Base-by-base conservation (phyloP, 768 basidiomycete genomes). In the Lentinula guzmanii region DNA sequence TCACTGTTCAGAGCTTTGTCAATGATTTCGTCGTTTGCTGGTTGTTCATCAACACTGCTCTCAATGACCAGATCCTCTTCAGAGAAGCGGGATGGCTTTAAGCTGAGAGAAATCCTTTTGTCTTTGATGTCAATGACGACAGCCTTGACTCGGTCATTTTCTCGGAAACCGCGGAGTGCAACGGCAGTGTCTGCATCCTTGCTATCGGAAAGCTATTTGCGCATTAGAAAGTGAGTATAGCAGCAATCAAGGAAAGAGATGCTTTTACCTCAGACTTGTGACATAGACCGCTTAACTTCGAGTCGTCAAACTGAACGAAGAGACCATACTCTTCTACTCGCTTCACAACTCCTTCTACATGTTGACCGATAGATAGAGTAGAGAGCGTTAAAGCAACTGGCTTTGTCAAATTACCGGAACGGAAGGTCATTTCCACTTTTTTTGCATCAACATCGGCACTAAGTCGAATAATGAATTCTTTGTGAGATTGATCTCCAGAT, bases 391-490 rank as follows among this genome's bases (percentile, higher is more conserved):
- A 65, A 8, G 72, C 69, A 33, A 76, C 72, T 3, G 76, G 67
- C 28, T 75, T 78, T 51, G 77, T 77, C 42, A 81, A 67, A 63
- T 85, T 80, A n/a, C 82, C 82, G 10, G 87, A 85, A 64, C 90
- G 86, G 68, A 99, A 86, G 3, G 94, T 84, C 83, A 99, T 82
- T 71, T 99, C 96, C n/a, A 96, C 81, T 67, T 93, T 89, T 66
- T 87, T 90, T 61, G 78, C 83, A 52, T 85, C 79, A 39, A 67
- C 50, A 71, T 97, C 85, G 60, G 94, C 75, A 64, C 95, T 98
- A 58, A 28, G 46, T 51, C 42, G 13, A 13, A 6, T 2, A 8
- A 56, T n/a, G 34, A 53, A 39, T 1, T 28, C 18, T 21, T 3
- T 21, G 5, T 6, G 15, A 15, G 1, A 4, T 18, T 6, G 13